Evolutionary conservation across 2,329 filamentous ascomycete species (phyloP).

Genomic region (Arachnomyces sp.): DNA sequence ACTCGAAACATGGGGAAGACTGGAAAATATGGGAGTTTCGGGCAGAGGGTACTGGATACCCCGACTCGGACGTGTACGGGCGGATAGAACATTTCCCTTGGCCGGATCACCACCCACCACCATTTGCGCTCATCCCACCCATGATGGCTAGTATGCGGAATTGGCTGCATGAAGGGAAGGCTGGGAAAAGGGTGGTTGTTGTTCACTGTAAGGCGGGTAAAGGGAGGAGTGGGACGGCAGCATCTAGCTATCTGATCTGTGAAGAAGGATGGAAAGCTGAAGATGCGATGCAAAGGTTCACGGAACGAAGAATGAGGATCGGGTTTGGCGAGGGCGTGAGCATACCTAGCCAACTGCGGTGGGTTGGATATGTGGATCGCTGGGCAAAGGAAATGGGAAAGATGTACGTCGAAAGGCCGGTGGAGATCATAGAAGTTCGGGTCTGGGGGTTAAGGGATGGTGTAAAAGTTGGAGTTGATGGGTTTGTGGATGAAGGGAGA

Average conservation of each 20-base stretch:
- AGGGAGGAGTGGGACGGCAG: constrained; percentile 79
- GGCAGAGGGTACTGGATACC: constrained; percentile 92
- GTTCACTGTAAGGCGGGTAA: constrained; percentile 98
- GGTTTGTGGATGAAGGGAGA: constrained; percentile 82
- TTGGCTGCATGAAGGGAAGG: constrained; percentile 55
- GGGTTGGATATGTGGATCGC: constrained; percentile 78
- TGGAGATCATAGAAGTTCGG: constrained; percentile 84
- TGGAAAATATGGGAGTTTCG: constrained; percentile 99
- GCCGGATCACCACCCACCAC: constrained; percentile 95
- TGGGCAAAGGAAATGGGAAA: constrained; percentile 69
- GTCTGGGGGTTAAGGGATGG: constrained; percentile 82
- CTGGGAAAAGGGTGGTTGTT: constrained; percentile 62
- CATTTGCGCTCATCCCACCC: constrained; percentile 78
- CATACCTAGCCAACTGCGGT: constrained; percentile 85
- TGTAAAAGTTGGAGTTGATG: constrained; percentile 79
- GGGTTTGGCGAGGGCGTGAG: constrained; percentile 84
- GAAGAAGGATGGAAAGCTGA: constrained; percentile 66
- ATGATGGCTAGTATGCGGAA: constrained; percentile 90
- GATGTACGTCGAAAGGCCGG: constrained; percentile 69
- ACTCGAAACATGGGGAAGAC: constrained; percentile 69
- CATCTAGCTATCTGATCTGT: constrained; percentile 82
- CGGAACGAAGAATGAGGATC: constrained; percentile 78
- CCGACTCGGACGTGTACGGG: constrained; percentile 78
- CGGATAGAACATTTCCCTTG: constrained; percentile 88
- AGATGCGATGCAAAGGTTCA: constrained; percentile 62